These are phyloP conservation scores for Backusella parvicylindrica DNA, from an alignment of 192 early-diverging fungal species.

Conservation along the genomic window DNA sequence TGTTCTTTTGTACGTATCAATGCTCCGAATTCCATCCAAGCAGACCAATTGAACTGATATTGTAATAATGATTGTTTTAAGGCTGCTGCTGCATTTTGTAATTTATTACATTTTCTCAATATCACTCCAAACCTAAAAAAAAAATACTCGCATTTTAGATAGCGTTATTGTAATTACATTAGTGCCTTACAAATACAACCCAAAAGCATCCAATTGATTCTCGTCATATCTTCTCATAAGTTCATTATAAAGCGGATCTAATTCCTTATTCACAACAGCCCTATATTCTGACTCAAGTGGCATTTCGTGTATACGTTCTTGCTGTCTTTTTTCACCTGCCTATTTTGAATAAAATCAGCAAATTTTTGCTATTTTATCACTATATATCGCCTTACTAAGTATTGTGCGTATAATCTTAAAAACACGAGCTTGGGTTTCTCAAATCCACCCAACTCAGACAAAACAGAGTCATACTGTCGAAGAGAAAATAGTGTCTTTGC, in stretches of 20 bases:
- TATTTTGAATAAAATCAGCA: too few relatives aligned
- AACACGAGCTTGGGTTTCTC: conserved; percentile 56
- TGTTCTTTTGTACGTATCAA: too few relatives aligned
- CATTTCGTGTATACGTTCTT: conserved; percentile 54
- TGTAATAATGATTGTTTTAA: conserved; percentile 63
- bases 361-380: too few relatives aligned
- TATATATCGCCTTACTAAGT: conserved; percentile 64
- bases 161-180: neutral
- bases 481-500: conserved; percentile 74
- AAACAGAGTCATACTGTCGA: conserved; percentile 66
- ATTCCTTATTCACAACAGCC: conserved; percentile 41
- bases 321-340: conserved; percentile 56
- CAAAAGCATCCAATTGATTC: conserved; percentile 60
- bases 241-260: conserved; percentile 44
- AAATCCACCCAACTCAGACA: conserved; percentile 46
- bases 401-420: conserved; percentile 74
- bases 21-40: conserved; percentile 77
- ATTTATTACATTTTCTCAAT: conserved; percentile 37
- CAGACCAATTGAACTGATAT: conserved; percentile 89
- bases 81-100: conserved; percentile 43
- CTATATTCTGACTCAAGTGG: conserved; percentile 48
- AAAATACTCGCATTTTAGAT: conserved; percentile 6
- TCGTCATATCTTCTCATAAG: conserved; percentile 36
- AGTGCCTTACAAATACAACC: conserved; percentile 57
- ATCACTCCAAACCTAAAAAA: conserved; percentile 53